Base-by-base conservation (phyloP, 73 alveolate genomes). In the Paramecium sonneborni region DNA sequence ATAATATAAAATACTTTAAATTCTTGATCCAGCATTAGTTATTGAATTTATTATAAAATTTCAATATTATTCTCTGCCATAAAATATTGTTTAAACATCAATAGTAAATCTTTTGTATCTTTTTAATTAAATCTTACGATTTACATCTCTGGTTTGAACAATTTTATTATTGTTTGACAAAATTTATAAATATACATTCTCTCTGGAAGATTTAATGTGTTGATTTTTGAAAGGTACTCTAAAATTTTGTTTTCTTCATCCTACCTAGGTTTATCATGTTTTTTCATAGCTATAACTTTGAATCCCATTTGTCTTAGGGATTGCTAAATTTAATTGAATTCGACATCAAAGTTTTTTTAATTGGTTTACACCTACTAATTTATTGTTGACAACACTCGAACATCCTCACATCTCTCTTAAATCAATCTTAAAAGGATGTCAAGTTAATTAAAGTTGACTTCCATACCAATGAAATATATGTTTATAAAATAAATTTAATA, bases 41-140 rank as follows among this genome's bases (percentile, higher is more conserved):
- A 74, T 43, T 79, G 55, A 8, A 79, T 79, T 20, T 30, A 24
- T 14, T 79, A 62, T 41, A 79, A 39, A 2, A 39, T 24, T 79
- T 79, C 90, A n/a, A 43, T 6, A 18, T 79, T 79, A 44, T 79
- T 79, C 43, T 79, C 90, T 0, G 90, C 90, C 90, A 79, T 79
- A 46, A 79, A 79, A 39, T 30, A 79, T 20, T 41, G 23, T 44
- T 79, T 79, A 39, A 79, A 79, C 90, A 79, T 79, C 12, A 79
- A 39, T 44, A 79, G 28, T 18, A 79, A 76, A 79, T 79, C 90
- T 20, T 41, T 38, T 2, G 55, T 14, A 79, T 79, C 90, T 44
- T 79, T 79, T 79, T 79, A 79, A 43, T 79, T 79, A 62, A 79
- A 79, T 41, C 90, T 38, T 21, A 79, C 55, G 14, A 79, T 79